A percentile compares a stretch with the other conserved stretches of the same genome.
These are phyloP conservation scores for Staphylotrichum longicolle DNA, from an alignment of 495 filamentous ascomycete species.

Conservation along the genomic window DNA sequence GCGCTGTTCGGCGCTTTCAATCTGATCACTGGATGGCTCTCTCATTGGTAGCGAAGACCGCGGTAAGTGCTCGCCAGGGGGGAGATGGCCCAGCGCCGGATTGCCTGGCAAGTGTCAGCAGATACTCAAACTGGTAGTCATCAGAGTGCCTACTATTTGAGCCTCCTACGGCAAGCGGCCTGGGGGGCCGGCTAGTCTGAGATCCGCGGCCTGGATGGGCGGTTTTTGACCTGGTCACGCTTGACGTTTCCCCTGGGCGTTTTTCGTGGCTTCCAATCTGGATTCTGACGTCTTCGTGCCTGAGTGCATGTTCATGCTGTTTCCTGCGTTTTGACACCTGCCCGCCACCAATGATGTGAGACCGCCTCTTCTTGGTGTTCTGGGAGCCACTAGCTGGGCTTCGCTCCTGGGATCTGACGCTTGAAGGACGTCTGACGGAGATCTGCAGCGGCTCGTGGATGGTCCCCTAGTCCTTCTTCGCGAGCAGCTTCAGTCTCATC, in stretches of 20 bases:
- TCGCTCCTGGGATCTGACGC: background rate
- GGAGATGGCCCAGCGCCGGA: background rate
- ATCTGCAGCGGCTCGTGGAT: slow-evolving; percentile 9
- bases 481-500: slow-evolving; percentile 26
- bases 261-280: slow-evolving; percentile 43
- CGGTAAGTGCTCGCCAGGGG: background rate
- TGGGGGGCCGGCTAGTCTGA: background rate
- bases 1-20: slow-evolving; percentile 2
- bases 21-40: slow-evolving; percentile 1
- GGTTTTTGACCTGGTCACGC: slow-evolving; percentile 1
- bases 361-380: slow-evolving; percentile 7
- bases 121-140: background rate
- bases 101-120: background rate
- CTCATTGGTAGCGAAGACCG: slow-evolving; percentile 8
- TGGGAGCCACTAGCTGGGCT: background rate
- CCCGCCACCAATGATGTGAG: slow-evolving; percentile 12
- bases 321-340: background rate
- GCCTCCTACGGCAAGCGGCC: background rate
- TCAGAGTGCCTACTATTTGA: background rate
- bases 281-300: slow-evolving; percentile 31
- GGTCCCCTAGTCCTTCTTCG: slow-evolving; percentile 26
- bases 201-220: too few relatives aligned
- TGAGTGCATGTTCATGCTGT: slow-evolving; percentile 4
- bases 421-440: slow-evolving; percentile 5
- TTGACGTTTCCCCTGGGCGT: slow-evolving; percentile 26